Conservation (phyloP, 2,329 filamentous ascomycete species). For the Stemphylium beticola region DNA sequence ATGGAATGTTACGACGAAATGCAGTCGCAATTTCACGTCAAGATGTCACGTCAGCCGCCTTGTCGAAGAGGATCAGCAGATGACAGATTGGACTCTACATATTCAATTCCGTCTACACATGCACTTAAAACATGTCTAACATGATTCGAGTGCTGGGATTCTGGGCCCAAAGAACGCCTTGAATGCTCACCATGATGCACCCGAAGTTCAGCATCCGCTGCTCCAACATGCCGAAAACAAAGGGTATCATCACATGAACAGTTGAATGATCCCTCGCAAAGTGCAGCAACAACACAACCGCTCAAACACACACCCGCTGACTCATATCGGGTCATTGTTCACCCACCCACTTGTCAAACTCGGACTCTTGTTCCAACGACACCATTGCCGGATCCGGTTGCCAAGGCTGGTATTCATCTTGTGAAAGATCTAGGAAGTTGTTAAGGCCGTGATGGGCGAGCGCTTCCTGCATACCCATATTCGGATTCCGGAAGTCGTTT, state of each 20-base stretch:
- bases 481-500: conserved; percentile 38
- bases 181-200: background rate
- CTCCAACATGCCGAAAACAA: conserved; percentile 1
- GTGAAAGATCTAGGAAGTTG: conserved; percentile 32
- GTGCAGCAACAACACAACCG: background rate
- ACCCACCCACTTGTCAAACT: conserved; percentile 57
- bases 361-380: conserved; percentile 50
- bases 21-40: background rate
- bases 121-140: conserved; percentile 11
- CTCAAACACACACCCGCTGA: conserved; percentile 3
- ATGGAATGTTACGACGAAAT: background rate
- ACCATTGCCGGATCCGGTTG: conserved; percentile 43
- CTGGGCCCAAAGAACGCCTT: conserved; percentile 13
- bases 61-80: background rate
- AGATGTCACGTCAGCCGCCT: background rate
- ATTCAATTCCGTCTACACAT: conserved; percentile 10
- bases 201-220: background rate
- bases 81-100: conserved; percentile 1
- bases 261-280: conserved; percentile 5
- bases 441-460: conserved; percentile 38
- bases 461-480: conserved; percentile 40
- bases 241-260: conserved; percentile 2
- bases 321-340: conserved; percentile 25
- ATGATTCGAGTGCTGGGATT: conserved; percentile 6
- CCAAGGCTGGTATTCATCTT: conserved; percentile 43